These are phyloP conservation scores for Vitis amurensis DNA, from an alignment of 164 flowering plant genomes.

Conservation along the genomic window DNA sequence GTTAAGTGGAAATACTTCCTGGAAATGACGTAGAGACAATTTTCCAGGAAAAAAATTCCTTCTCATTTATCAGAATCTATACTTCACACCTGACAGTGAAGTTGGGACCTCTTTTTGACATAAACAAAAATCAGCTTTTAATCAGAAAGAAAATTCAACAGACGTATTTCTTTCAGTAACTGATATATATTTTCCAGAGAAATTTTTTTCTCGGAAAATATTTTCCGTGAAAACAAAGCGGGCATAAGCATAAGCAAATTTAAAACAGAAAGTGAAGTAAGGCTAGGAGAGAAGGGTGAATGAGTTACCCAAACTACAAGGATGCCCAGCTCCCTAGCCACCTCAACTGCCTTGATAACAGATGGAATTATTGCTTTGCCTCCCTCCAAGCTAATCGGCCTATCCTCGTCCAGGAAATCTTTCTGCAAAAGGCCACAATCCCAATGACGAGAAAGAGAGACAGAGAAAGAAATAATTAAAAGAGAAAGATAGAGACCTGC, in stretches of 20 bases:
- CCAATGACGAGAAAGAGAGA: not conserved
- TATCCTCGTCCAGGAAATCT: conserved; percentile 62
- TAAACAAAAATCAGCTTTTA: too few relatives aligned
- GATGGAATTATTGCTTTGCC: conserved; percentile 71
- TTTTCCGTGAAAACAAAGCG: not conserved
- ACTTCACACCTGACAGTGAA: too few relatives aligned
- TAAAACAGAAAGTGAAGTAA: not conserved
- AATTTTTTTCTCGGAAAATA: too few relatives aligned
- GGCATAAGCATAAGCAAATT: not conserved
- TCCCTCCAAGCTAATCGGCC: conserved; percentile 49
- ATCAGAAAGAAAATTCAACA: too few relatives aligned
- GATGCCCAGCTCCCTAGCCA: conserved; percentile 64
- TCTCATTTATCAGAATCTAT: not conserved
- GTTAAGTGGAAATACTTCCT: not conserved
- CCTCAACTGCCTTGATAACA: conserved; percentile 64
- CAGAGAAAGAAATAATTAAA: not conserved
- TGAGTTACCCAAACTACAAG: conserved; percentile 70
- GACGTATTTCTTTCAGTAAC: too few relatives aligned
- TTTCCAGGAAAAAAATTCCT: not conserved
- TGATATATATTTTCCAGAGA: not conserved
- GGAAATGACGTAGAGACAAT: not conserved
- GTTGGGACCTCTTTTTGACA: too few relatives aligned
- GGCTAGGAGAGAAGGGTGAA: not conserved
- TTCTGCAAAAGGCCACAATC: conserved; percentile 41
- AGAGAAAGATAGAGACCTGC: conserved; percentile 54